Percentiles rank a stretch among this genome's conserved stretches.
Evolutionary conservation across 805 yeast species (phyloP).

Genomic region (Candida maesae): DNA sequence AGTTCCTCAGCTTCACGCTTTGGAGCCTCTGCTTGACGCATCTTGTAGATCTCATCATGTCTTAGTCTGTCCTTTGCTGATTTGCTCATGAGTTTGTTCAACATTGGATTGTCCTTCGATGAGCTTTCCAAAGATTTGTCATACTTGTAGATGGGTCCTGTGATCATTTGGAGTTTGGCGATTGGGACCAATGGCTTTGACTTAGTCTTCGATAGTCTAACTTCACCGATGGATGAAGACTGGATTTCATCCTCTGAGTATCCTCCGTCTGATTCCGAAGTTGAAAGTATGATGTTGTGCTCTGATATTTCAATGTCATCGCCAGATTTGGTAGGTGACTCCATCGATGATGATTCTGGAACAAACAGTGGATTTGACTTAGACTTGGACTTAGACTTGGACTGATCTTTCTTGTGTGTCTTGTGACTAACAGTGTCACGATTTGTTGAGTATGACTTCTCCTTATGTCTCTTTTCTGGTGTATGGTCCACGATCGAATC

Average conservation of each 20-base stretch:
- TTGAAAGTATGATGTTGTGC: slow-evolving; percentile 12
- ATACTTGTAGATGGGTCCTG: slow-evolving; percentile 1
- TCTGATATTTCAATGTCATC: slow-evolving; percentile 1
- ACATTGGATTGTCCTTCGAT: slow-evolving; percentile 3
- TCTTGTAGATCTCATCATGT: slow-evolving; percentile 1
- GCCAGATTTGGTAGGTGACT: not conserved
- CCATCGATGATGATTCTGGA: not conserved
- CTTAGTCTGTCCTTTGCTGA: not conserved
- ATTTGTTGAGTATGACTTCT: no score
- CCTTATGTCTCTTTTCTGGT: no score
- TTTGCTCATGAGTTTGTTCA: slow-evolving; percentile 4
- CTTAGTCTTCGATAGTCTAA: not conserved
- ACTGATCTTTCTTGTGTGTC: not conserved
- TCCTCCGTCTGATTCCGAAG: no score
- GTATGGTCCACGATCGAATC: slow-evolving; percentile 8
- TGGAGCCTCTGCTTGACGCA: not conserved
- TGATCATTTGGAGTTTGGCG: not conserved
- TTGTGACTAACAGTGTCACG: no score
- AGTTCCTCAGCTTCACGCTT: not conserved
- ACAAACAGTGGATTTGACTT: slow-evolving; percentile 4
- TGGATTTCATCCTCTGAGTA: slow-evolving; percentile 1
- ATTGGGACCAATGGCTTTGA: slow-evolving; percentile 3
- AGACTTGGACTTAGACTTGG: no score
- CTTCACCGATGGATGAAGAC: slow-evolving; percentile 8
- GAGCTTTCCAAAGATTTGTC: slow-evolving; percentile 4